These are phyloP conservation scores for Salix dunnii DNA, from an alignment of 345 rosid species.

Conservation along the genomic window DNA sequence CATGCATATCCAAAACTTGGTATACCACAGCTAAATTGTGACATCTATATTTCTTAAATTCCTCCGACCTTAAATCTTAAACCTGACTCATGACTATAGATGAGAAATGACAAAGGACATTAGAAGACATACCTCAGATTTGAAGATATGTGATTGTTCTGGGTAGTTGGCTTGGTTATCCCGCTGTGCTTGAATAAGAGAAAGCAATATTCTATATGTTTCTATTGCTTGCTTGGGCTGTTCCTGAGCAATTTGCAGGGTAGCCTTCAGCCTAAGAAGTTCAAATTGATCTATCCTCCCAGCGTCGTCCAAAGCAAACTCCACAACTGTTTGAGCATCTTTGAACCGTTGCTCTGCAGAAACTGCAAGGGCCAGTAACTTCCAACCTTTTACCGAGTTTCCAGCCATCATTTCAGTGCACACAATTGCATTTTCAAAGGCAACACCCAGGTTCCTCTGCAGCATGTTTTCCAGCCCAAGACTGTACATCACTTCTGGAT, in stretches of 20 bases:
- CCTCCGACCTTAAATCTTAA: neutral
- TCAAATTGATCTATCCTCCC: conserved; percentile 59
- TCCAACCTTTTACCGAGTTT: conserved; percentile 68
- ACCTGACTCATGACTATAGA: neutral
- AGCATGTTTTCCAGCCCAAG: conserved; percentile 72
- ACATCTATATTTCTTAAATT: neutral
- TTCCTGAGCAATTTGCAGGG: conserved; percentile 75
- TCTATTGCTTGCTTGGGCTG: conserved; percentile 84
- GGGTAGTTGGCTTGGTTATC: conserved; percentile 41
- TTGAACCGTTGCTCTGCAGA: conserved; percentile 65
- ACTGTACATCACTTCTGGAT: conserved; percentile 54
- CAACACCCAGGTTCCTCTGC: conserved; percentile 77
- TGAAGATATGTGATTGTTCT: conserved; percentile 21
- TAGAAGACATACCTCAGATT: conserved; percentile 41
- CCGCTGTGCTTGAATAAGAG: conserved; percentile 67
- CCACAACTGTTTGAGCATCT: conserved; percentile 73
- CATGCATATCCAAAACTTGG: neutral
- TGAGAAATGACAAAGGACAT: neutral
- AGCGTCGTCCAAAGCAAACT: conserved; percentile 73
- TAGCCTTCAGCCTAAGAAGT: conserved; percentile 74
- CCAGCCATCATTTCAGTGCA: conserved; percentile 54
- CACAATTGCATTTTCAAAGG: conserved; percentile 59
- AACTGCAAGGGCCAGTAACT: conserved; percentile 60
- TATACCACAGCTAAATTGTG: neutral
- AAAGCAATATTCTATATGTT: conserved; percentile 74